Percentiles rank a stretch among this genome's conserved stretches.
Conservation (phyloP, 2,329 filamentous ascomycete species). For the Dactylellina drechsleri region DNA sequence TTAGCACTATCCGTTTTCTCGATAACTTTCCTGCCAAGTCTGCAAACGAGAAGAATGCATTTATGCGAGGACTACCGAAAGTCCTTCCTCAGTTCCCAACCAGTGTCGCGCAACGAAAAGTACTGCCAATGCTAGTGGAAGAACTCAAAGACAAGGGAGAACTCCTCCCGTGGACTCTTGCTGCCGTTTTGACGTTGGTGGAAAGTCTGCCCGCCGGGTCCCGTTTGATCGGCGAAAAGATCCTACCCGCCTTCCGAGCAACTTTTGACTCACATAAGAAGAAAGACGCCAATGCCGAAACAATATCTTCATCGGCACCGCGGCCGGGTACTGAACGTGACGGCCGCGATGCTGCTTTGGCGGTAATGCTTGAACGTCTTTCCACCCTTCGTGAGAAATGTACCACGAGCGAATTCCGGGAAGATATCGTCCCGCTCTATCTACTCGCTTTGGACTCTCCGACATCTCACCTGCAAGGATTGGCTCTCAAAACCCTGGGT, state of each 20-base stretch:
- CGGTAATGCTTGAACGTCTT: conserved; percentile 89
- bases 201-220: conserved; percentile 79
- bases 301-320: conserved; percentile 43
- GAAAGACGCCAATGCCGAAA: conserved; percentile 33
- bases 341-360: conserved; percentile 85
- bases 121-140: conserved; percentile 86
- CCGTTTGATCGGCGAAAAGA: conserved; percentile 82
- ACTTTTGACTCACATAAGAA: conserved; percentile 69
- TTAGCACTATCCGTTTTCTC: conserved; percentile 94
- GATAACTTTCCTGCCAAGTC: conserved; percentile 93
- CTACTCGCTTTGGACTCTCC: conserved; percentile 84
- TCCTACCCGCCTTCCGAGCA: conserved; percentile 84
- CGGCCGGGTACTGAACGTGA: conserved; percentile 61
- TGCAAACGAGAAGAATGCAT: conserved; percentile 86
- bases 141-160: conserved; percentile 89
- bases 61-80: conserved; percentile 85
- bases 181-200: conserved; percentile 92
- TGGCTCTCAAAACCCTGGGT: conserved; percentile 80
- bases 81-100: conserved; percentile 92
- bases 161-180: conserved; percentile 82
- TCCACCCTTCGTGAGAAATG: conserved; percentile 79
- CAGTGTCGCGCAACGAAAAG: conserved; percentile 92
- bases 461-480: conserved; percentile 88
- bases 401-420: conserved; percentile 91
- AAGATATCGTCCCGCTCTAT: conserved; percentile 89